Evolutionary conservation across 179 eudicot species (phyloP), one percentile per base, ranked within the genome.

Genomic region (Amaranthus tricolor): DNA sequence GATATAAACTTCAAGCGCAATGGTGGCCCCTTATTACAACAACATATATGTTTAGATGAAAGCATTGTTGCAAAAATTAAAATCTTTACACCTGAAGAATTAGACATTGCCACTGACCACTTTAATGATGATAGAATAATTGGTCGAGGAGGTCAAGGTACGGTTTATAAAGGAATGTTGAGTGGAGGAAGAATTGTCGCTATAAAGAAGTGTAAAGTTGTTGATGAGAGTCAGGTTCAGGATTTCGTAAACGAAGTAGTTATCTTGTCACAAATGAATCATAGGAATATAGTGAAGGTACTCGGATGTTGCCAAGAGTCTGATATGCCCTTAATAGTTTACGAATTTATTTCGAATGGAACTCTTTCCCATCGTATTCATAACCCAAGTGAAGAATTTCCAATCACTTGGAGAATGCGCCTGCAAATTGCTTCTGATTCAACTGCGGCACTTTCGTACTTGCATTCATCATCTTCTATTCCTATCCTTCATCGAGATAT

Each of bases 141-240:
- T 4, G 94, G 97, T 43, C 83, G 80, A 83, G 94, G 97, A 48
- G 89, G 90, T 9, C 87, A 80, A 73, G 90, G 88, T 8, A 82
- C 84, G 0, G 87, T 86, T n/a, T 88, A 86, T 71, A 88, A 88
- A 72, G 92, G 89, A 21, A 80, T 85, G 80, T 20, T 87, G 53
- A 13, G 74, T 8, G 86, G 86, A 66, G 83, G 87, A 40, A 81
- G 59, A 66, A 71, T 87, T 16, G 84, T 89, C 6, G 89, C 88
- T 16, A 57, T 86, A 4, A 89, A 87, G 73, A 87, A 83, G 79
- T 82, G 88, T 0, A 80, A 82, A 47, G 19, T 55, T 31, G 62
- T 82, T 43, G 82, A 83, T 68, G 85, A 74, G 49, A 62, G 60
- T 54, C 80, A 83, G 40, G 19, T 75, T 6, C 74, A 78, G 24